Evolutionary conservation across 441 rosid species (phyloP).

Genomic region (Populus trichocarpa): DNA sequence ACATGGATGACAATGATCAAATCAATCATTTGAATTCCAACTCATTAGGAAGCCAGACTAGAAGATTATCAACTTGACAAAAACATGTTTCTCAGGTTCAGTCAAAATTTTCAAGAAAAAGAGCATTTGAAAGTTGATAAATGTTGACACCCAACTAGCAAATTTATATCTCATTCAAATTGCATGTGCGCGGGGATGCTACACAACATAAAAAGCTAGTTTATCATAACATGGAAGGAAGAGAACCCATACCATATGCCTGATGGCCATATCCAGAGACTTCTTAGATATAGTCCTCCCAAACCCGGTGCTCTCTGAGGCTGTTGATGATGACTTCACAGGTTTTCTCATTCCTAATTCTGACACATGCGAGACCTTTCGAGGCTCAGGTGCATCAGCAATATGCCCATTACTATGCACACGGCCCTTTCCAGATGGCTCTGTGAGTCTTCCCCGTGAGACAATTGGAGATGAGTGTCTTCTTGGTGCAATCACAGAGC

Average conservation of each 20-base stretch:
- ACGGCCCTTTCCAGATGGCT: conserved; percentile 61
- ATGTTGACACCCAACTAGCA: background rate
- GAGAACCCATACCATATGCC: conserved; percentile 73
- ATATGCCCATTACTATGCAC: conserved; percentile 42
- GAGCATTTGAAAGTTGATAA: background rate
- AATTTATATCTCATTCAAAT: background rate
- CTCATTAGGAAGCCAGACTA: background rate
- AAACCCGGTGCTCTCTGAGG: conserved; percentile 61
- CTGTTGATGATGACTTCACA: conserved; percentile 41
- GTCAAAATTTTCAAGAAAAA: background rate
- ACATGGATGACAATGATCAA: background rate
- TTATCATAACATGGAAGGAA: conserved; percentile 7
- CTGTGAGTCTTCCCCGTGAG: conserved; percentile 69
- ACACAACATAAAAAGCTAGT: background rate
- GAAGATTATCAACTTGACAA: background rate
- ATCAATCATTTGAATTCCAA: background rate
- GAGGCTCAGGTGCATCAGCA: conserved; percentile 50
- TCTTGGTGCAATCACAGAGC: conserved; percentile 44
- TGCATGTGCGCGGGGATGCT: background rate
- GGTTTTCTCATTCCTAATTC: conserved; percentile 60
- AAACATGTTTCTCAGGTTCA: background rate
- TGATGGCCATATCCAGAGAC: conserved; percentile 86
- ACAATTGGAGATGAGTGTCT: conserved; percentile 76
- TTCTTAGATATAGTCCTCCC: conserved; percentile 92
- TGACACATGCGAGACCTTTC: conserved; percentile 47